Conservation (phyloP, 805 yeast species). For the Brettanomyces nanus region DNA sequence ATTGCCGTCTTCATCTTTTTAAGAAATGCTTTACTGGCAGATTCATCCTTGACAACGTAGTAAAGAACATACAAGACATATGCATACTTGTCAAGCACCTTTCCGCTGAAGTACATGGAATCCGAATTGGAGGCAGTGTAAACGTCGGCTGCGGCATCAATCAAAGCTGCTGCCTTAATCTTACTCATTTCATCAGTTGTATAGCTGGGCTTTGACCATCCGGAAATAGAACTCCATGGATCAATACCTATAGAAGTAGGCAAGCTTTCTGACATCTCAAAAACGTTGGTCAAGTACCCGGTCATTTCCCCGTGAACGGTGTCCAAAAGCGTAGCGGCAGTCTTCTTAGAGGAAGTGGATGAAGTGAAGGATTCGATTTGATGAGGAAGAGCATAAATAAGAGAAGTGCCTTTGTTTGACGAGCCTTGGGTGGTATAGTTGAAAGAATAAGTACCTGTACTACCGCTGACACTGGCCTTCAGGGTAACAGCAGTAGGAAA, state of each 20-base stretch:
- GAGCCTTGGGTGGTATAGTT: conserved; percentile 36
- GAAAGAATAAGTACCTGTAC: conserved; percentile 33
- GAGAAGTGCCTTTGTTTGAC: conserved; percentile 32
- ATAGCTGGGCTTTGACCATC: conserved; percentile 25
- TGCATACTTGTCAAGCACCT: conserved; percentile 48
- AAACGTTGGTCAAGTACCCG: conserved; percentile 34
- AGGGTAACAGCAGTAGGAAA: conserved; percentile 35
- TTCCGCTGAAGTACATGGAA: conserved; percentile 46
- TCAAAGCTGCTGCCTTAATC: conserved; percentile 28
- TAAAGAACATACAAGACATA: conserved; percentile 43
- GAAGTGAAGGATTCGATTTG: conserved; percentile 33
- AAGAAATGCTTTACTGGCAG: conserved; percentile 40
- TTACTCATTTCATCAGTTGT: conserved; percentile 34
- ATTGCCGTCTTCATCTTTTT: conserved; percentile 40
- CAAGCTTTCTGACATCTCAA: conserved; percentile 34
- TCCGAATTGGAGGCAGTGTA: conserved; percentile 26
- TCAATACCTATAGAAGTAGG: conserved; percentile 36
- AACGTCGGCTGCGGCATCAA: conserved; percentile 41
- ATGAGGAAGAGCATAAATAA: conserved; percentile 48
- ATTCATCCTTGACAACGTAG: conserved; percentile 36
- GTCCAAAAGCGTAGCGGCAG: conserved; percentile 35
- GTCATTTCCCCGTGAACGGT: conserved; percentile 43
- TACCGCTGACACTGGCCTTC: conserved; percentile 31
- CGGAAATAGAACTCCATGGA: conserved; percentile 49
- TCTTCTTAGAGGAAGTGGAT: conserved; percentile 19